phyloP scores from a whole-genome alignment of 148 eudicot species.

The Diospyros lotus region DNA sequence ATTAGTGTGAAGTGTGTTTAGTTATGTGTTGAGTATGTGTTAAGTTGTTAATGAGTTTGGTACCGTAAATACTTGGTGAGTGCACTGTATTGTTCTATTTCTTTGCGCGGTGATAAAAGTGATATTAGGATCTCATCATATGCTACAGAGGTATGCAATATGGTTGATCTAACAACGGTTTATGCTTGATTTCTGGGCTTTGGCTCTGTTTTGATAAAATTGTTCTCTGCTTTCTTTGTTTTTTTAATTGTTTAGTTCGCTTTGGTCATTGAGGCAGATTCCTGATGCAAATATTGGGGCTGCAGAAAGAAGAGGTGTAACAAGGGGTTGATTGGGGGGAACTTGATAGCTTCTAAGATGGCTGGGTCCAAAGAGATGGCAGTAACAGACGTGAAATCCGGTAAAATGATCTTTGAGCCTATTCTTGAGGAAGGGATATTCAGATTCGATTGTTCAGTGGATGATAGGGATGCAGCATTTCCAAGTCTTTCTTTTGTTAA shows the following conservation, averaged over 20 bases:
- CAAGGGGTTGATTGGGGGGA: slow-evolving; percentile 16
- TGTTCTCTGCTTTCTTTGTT: not conserved
- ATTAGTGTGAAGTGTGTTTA: too few species aligned
- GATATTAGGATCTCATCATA: too few species aligned
- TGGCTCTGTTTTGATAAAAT: not conserved
- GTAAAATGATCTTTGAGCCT: slow-evolving; percentile 78
- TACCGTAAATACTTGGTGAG: not conserved
- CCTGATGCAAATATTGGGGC: slow-evolving; percentile 14
- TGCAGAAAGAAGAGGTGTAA: slow-evolving; percentile 27
- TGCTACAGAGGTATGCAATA: not conserved
- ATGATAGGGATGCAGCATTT: slow-evolving; percentile 62
- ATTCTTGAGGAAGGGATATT: slow-evolving; percentile 86
- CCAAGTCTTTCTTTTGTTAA: slow-evolving; percentile 80
- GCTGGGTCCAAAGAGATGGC: slow-evolving; percentile 31
- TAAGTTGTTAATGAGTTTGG: not conserved
- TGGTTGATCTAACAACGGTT: not conserved
- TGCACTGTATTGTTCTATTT: not conserved
- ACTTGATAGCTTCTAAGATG: slow-evolving; percentile 36
- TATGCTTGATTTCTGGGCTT: not conserved
- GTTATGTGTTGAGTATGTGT: too few species aligned
- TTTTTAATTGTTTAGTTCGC: not conserved
- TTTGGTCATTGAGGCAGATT: slow-evolving; percentile 2
- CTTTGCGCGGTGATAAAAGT: too few species aligned
- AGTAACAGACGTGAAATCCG: slow-evolving; percentile 35
- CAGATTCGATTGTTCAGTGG: slow-evolving; percentile 78